Evolutionary conservation across 2,329 filamentous ascomycete species (phyloP).

Genomic region (Ascochyta pisi): DNA sequence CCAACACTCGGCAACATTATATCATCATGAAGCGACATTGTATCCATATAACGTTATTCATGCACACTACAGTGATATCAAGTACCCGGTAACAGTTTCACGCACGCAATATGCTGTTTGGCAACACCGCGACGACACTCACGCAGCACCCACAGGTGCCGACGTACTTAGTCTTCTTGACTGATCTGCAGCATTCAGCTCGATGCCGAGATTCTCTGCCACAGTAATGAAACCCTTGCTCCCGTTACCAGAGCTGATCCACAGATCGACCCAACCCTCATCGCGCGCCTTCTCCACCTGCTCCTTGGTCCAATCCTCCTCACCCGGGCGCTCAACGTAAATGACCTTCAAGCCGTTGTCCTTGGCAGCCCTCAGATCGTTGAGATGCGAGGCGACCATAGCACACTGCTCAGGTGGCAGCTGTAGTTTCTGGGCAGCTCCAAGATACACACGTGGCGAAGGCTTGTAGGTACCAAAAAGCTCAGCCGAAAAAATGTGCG

Average conservation of each 20-base stretch:
- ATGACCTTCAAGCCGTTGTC: slow-evolving; percentile 70
- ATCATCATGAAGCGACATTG: neutral
- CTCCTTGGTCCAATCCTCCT: slow-evolving; percentile 68
- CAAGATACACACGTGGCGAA: slow-evolving; percentile 69
- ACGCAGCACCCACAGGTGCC: slow-evolving; percentile 15
- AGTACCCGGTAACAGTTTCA: neutral
- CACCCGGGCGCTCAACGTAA: slow-evolving; percentile 72
- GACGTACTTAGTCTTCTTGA: slow-evolving; percentile 25
- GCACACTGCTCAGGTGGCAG: slow-evolving; percentile 67
- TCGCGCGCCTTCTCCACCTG: slow-evolving; percentile 60
- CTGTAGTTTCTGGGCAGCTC: slow-evolving; percentile 67
- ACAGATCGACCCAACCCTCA: slow-evolving; percentile 67
- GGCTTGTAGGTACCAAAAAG: slow-evolving; percentile 80
- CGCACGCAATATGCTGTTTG: neutral
- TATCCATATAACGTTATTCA: neutral
- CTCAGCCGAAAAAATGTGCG: slow-evolving; percentile 69
- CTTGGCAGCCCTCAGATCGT: slow-evolving; percentile 72
- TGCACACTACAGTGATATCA: neutral
- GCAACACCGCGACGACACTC: neutral
- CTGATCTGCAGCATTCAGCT: slow-evolving; percentile 9
- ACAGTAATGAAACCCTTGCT: slow-evolving; percentile 59
- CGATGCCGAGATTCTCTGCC: slow-evolving; percentile 50
- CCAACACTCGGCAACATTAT: neutral
- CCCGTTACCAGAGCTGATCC: slow-evolving; percentile 52
- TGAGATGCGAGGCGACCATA: slow-evolving; percentile 79